Evolutionary conservation across 1,284 basidiomycete genomes (phyloP).

Genomic region (Calocybe gambosa): DNA sequence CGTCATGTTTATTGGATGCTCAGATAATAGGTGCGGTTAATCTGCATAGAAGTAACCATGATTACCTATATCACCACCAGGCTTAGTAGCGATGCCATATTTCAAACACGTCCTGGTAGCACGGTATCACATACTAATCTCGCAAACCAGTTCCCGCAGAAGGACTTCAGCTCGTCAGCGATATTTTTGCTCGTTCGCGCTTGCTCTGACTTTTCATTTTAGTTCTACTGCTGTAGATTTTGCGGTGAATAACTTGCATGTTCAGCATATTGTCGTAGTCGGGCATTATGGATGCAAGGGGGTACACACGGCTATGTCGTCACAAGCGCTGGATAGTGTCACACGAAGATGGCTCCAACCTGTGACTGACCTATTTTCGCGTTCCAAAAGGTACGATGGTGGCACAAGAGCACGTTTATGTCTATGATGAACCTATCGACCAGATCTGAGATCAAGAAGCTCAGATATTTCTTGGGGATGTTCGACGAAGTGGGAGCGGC

Average conservation of each 20-base stretch:
- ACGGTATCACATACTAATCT: conserved; percentile 26
- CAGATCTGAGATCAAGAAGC: conserved; percentile 12
- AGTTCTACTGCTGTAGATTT: conserved; percentile 28
- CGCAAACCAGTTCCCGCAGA: conserved; percentile 26
- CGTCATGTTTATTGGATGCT: conserved; percentile 31
- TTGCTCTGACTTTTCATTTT: neutral
- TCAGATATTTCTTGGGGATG: conserved; percentile 6
- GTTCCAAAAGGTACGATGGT: conserved; percentile 20
- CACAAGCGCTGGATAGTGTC: conserved; percentile 14
- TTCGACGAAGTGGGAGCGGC: conserved; percentile 8
- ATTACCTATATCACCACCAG: conserved; percentile 9
- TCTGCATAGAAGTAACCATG: neutral
- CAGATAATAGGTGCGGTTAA: conserved; percentile 26
- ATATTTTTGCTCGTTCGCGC: neutral
- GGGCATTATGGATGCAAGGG: conserved; percentile 32
- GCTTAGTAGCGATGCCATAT: conserved; percentile 24
- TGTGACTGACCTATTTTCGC: conserved; percentile 21
- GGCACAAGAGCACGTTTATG: neutral
- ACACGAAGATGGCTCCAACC: conserved; percentile 24
- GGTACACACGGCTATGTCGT: conserved; percentile 24
- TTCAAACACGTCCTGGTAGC: conserved; percentile 26
- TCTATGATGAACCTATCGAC: neutral
- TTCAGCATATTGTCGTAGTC: conserved; percentile 29
- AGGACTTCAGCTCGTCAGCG: conserved; percentile 26
- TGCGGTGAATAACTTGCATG: conserved; percentile 23